These are phyloP conservation scores for Chytriomyces confervae DNA, from an alignment of 192 early-diverging fungal species.

Conservation along the genomic window DNA sequence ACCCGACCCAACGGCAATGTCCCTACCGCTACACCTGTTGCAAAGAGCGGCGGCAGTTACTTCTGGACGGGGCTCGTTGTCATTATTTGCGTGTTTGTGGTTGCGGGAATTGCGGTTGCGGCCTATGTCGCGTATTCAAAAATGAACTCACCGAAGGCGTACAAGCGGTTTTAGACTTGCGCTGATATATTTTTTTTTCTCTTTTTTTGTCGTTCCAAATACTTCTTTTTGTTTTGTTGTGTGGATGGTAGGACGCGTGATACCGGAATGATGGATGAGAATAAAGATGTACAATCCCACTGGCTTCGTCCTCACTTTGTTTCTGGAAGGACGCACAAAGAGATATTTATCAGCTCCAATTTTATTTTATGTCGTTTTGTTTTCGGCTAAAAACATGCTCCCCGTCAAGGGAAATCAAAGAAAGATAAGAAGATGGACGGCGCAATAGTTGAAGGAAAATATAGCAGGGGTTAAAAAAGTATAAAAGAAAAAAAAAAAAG, in stretches of 20 bases:
- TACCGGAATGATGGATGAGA: too few species aligned
- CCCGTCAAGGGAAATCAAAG: background rate
- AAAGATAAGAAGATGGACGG: background rate
- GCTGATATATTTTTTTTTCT: background rate
- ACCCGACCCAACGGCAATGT: background rate
- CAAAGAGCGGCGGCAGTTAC: background rate
- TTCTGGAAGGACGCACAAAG: too few species aligned
- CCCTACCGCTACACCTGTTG: background rate
- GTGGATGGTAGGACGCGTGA: background rate
- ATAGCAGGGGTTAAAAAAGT: too few species aligned
- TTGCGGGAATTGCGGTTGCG: conserved; percentile 40
- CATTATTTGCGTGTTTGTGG: conserved; percentile 42
- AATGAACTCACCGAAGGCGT: conserved; percentile 44
- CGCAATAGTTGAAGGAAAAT: background rate
- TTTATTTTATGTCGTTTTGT: background rate
- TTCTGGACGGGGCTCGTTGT: conserved; percentile 8
- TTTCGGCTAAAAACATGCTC: background rate
- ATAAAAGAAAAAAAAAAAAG: background rate
- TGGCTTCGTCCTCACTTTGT: too few species aligned
- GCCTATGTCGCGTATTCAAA: conserved; percentile 40
- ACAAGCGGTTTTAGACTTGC: conserved; percentile 56
- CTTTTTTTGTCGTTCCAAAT: background rate
- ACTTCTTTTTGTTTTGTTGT: background rate
- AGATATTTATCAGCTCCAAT: background rate
- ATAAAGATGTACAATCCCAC: too few species aligned